Evolutionary conservation across 208 protist genomes (phyloP), one percentile per base, ranked within the genome.

Genomic region (Acanthamoeba sp.): DNA sequence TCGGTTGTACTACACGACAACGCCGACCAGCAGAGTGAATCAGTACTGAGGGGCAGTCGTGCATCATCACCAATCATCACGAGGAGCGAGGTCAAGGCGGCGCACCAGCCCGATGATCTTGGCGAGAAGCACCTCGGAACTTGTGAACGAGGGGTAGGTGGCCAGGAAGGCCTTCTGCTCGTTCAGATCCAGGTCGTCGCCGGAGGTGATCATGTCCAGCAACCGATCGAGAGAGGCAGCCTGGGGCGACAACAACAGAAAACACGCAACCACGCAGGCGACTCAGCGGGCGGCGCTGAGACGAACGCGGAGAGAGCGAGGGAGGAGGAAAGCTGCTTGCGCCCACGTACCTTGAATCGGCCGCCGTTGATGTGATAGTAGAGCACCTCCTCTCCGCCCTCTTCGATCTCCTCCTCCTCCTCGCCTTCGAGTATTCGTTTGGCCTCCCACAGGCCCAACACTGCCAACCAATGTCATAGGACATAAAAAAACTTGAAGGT

Each of bases 121-220:
- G 36, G 36, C 22, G 24, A 93, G 66, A 0, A 93, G 66, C 29
- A 57, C 16, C 27, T 93, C 90, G 1, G 90, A 50, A 7, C 64
- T 57, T 9, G 90, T 93, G 71, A 93, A 93, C 27, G 90, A 93
- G 0, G 36, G 42, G 34, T 93, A 93, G 50, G 90, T 93, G 7
- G 45, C 71, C 29, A 93, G 64, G 34, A 93, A 93, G 42, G 90
- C 71, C 66, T 93, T 93, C 36, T 91, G 84, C 57, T 91, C 84
- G 36, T 91, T 91, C 32, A 91, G 36, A 20, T 78, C 69, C 34
- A 78, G 27, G 20, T 78, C 69, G 14, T 78, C 69, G 69, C 69
- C 69, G 18, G 69, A 78, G 16, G 69, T 78, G 69, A 78, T 78
- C 69, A 78, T 78, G 69, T 78, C 69, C 34, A 78, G 20, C 18